Percentiles rank a stretch among this genome's conserved stretches.
Conservation (phyloP, 495 filamentous ascomycete species). For the Daldinia caldariorum region DNA sequence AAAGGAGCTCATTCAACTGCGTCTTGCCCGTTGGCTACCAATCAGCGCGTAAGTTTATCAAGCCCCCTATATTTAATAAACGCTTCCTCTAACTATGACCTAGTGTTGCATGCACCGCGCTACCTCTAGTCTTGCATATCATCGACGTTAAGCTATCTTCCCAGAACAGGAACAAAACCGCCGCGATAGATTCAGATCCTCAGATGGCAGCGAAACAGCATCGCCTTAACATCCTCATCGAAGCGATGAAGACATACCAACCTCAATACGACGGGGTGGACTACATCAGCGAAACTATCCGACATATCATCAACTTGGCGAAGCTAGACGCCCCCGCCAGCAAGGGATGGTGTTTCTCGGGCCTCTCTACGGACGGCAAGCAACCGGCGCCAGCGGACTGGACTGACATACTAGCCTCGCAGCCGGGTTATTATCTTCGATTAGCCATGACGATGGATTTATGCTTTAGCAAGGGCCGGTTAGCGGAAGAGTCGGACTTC, state of each 20-base stretch:
- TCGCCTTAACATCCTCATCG: slow-evolving; percentile 51
- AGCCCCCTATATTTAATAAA: not conserved
- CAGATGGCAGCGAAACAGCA: slow-evolving; percentile 46
- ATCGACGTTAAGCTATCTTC: slow-evolving; percentile 50
- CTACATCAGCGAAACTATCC: slow-evolving; percentile 49
- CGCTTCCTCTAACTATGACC: slow-evolving; percentile 12
- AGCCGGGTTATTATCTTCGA: slow-evolving; percentile 47
- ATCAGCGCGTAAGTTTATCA: slow-evolving; percentile 47
- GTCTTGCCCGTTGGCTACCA: slow-evolving; percentile 47
- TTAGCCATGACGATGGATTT: slow-evolving; percentile 51
- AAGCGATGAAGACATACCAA: slow-evolving; percentile 52
- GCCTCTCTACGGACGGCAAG: slow-evolving; percentile 31
- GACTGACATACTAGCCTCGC: slow-evolving; percentile 48
- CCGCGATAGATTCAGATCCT: slow-evolving; percentile 25
- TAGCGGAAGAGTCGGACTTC: slow-evolving; percentile 48
- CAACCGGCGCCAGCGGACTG: slow-evolving; percentile 45
- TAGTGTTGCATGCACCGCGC: slow-evolving; percentile 47
- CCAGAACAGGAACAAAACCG: slow-evolving; percentile 37
- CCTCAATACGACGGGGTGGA: slow-evolving; percentile 51
- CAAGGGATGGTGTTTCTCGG: slow-evolving; percentile 13
- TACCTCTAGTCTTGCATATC: slow-evolving; percentile 49
- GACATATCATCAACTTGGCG: slow-evolving; percentile 49
- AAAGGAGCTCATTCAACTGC: slow-evolving; percentile 47
- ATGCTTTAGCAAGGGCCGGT: slow-evolving; percentile 47
- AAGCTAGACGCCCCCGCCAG: slow-evolving; percentile 42